phyloP scores from a whole-genome alignment of 495 filamentous ascomycete genomes.

The Pyronema domesticum region DNA sequence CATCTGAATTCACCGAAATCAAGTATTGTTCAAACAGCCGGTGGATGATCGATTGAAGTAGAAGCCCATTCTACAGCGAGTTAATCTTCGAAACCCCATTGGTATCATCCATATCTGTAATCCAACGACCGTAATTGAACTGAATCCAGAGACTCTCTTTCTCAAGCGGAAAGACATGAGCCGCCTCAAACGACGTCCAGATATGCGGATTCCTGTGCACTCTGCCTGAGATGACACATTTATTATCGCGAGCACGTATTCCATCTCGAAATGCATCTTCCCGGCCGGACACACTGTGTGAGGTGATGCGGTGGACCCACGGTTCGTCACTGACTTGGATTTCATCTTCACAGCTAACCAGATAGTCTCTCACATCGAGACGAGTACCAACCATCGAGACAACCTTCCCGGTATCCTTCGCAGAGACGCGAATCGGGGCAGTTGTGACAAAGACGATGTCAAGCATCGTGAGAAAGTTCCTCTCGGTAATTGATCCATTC shows the following conservation, averaged over 20 bases:
- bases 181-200: constrained; percentile 11
- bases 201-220: constrained; percentile 6
- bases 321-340: constrained; percentile 8
- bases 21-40: constrained; percentile 16
- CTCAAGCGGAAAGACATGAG: constrained; percentile 14
- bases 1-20: constrained; percentile 11
- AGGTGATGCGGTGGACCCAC: constrained; percentile 12
- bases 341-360: constrained; percentile 9
- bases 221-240: constrained; percentile 13
- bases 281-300: constrained; percentile 9
- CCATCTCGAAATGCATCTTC: constrained; percentile 12
- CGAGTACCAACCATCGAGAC: constrained; percentile 9
- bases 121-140: constrained; percentile 6
- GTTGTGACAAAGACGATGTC: constrained; percentile 15
- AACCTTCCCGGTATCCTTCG: constrained; percentile 9
- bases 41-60: constrained; percentile 12
- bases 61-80: constrained; percentile 17
- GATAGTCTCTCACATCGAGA: constrained; percentile 9
- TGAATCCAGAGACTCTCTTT: constrained; percentile 10
- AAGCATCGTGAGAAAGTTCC: constrained; percentile 19
- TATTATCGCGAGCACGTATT: constrained; percentile 13
- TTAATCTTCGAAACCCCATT: constrained; percentile 14
- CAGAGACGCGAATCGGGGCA: constrained; percentile 11
- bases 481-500: constrained; percentile 19
- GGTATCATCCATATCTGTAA: constrained; percentile 16